Percentiles rank a stretch among this genome's conserved stretches.
phyloP scores from a whole-genome alignment of 495 filamentous ascomycete species.

The Penicillium cinerascens region DNA sequence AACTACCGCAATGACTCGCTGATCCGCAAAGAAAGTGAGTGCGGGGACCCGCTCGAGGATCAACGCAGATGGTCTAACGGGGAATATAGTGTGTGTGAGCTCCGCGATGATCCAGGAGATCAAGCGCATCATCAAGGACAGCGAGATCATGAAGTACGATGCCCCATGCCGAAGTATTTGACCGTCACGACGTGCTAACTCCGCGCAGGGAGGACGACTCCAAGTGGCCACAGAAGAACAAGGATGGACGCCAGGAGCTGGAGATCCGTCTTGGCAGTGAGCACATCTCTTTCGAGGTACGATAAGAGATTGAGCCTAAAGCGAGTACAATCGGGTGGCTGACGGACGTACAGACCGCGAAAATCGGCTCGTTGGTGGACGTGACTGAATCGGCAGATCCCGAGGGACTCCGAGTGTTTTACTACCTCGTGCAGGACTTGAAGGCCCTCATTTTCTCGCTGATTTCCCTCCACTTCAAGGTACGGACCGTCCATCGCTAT shows the following conservation, averaged over 20 bases:
- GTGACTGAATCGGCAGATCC: constrained; percentile 95
- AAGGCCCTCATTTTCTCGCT: constrained; percentile 96
- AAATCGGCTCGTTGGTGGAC: constrained; percentile 96
- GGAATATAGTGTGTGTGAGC: constrained; percentile 84
- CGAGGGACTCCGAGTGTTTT: constrained; percentile 97
- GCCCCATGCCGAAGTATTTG: background rate
- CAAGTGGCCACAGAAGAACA: constrained; percentile 99
- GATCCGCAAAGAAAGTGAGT: constrained; percentile 98
- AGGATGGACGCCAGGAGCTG: constrained; percentile 94
- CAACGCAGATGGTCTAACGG: constrained; percentile 19
- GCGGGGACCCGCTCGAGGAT: constrained; percentile 1
- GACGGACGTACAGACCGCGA: constrained; percentile 69
- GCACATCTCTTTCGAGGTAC: constrained; percentile 96
- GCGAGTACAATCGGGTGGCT: background rate
- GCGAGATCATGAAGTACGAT: constrained; percentile 93
- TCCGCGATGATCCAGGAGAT: constrained; percentile 89
- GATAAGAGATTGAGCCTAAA: background rate
- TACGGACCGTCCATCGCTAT: constrained; percentile 22
- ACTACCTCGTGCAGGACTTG: constrained; percentile 97
- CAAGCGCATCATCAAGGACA: constrained; percentile 93
- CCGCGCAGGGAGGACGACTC: constrained; percentile 83
- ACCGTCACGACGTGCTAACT: constrained; percentile 10
- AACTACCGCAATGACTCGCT: constrained; percentile 99
- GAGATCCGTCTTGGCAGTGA: constrained; percentile 94
- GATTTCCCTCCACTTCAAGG: constrained; percentile 97